A percentile compares a stretch with the other conserved stretches of the same genome.
Evolutionary conservation across 2,329 filamentous ascomycete species (phyloP).

Genomic region (Colletotrichum incanum): DNA sequence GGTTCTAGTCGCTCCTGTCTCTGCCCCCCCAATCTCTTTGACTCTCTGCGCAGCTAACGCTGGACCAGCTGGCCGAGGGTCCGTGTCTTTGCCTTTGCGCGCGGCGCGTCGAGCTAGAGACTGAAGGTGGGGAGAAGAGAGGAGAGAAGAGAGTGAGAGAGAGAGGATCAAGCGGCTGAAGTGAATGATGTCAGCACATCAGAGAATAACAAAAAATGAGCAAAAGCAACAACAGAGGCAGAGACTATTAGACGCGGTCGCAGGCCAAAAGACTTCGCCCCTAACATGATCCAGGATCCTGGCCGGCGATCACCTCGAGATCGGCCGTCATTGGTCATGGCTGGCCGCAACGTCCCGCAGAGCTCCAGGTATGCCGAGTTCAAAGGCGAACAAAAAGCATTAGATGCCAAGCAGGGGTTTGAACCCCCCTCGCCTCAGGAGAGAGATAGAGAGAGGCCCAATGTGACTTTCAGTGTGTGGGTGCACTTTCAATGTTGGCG

Average conservation of each 20-base stretch:
- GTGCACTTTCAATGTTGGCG: slow-evolving; percentile 23
- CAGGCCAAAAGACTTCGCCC: slow-evolving; percentile 19
- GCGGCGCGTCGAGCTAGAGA: slow-evolving; percentile 24
- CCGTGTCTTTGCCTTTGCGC: slow-evolving; percentile 27
- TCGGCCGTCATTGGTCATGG: slow-evolving; percentile 2
- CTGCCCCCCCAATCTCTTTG: slow-evolving; percentile 39
- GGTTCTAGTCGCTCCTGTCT: slow-evolving; percentile 40
- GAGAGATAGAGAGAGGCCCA: slow-evolving; percentile 1
- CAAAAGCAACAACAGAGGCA: slow-evolving; percentile 35
- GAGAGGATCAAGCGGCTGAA: slow-evolving; percentile 32
- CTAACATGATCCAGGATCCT: slow-evolving; percentile 15
- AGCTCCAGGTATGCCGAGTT: neutral
- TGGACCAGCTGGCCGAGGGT: slow-evolving; percentile 27
- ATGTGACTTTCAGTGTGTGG: neutral
- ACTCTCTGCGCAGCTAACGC: slow-evolving; percentile 17
- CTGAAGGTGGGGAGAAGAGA: neutral
- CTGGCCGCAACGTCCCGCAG: slow-evolving; percentile 22
- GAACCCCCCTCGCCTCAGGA: neutral
- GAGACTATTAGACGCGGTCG: slow-evolving; percentile 38
- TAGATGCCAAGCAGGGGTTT: slow-evolving; percentile 38
- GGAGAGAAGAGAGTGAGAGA: slow-evolving; percentile 9
- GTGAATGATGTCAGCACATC: slow-evolving; percentile 42
- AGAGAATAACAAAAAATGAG: slow-evolving; percentile 24
- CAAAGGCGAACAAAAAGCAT: slow-evolving; percentile 20
- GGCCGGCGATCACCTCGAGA: slow-evolving; percentile 29